A percentile compares a stretch with the other conserved stretches of the same genome.
phyloP scores from a whole-genome alignment of 306 rosid genomes.

The Dalbergia cochinchinensis region DNA sequence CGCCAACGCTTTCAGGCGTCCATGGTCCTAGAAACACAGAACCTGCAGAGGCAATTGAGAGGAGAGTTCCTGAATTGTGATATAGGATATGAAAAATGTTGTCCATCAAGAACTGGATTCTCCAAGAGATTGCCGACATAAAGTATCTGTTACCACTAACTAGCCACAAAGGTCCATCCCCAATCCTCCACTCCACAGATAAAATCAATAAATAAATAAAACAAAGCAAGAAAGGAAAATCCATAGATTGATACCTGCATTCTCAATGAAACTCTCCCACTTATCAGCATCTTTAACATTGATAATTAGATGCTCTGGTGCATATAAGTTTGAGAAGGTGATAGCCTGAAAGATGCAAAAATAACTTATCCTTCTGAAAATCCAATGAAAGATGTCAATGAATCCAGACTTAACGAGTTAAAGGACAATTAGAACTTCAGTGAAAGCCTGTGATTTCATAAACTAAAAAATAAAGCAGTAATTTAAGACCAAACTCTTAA shows the following conservation, averaged over 20 bases:
- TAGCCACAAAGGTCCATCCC: not conserved
- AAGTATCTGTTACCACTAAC: not conserved
- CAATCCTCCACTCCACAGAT: constrained; percentile 2
- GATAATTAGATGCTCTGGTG: constrained; percentile 95
- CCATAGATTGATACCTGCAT: constrained; percentile 70
- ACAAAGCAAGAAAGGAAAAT: constrained; percentile 32
- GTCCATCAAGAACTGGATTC: constrained; percentile 14
- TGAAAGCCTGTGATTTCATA: constrained; percentile 17
- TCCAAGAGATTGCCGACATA: constrained; percentile 18
- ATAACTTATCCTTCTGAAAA: constrained; percentile 30
- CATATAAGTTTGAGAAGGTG: constrained; percentile 88
- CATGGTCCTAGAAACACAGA: constrained; percentile 93
- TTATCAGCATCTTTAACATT: constrained; percentile 92
- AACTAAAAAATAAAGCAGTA: constrained; percentile 7
- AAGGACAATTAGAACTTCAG: constrained; percentile 13
- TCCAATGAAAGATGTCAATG: not conserved
- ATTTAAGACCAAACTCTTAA: not conserved
- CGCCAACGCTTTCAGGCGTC: constrained; percentile 99
- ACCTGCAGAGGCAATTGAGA: constrained; percentile 58
- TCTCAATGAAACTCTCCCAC: constrained; percentile 96
- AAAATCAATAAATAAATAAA: not conserved
- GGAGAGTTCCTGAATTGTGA: constrained; percentile 20
- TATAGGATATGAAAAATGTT: not conserved
- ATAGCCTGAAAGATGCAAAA: constrained; percentile 74
- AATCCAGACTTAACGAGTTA: constrained; percentile 30